phyloP scores from a whole-genome alignment of 768 basidiomycete species.

The Psilocybe sp. region DNA sequence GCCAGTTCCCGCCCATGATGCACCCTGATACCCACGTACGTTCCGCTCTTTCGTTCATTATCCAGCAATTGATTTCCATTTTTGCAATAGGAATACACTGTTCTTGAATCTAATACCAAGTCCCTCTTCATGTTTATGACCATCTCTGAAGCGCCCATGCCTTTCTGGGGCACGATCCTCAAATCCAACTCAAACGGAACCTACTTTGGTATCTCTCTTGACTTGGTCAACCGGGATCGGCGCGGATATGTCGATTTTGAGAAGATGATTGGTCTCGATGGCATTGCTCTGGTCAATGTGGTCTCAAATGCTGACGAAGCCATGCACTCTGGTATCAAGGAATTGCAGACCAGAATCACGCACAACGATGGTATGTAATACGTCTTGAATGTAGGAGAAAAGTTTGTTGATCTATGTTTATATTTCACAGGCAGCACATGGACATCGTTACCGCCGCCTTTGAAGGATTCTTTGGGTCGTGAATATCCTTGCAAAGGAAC shows the following conservation, averaged over 20 bases:
- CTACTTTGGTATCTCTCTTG: slow-evolving; percentile 85
- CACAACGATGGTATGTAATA: slow-evolving; percentile 84
- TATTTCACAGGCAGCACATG: slow-evolving; percentile 68
- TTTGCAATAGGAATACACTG: slow-evolving; percentile 73
- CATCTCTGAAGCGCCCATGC: slow-evolving; percentile 70
- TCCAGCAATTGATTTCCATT: not conserved
- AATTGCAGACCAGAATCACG: slow-evolving; percentile 82
- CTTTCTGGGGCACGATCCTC: slow-evolving; percentile 87
- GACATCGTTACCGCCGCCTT: slow-evolving; percentile 79
- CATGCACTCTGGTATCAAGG: slow-evolving; percentile 64
- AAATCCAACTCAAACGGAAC: slow-evolving; percentile 99
- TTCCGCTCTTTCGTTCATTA: slow-evolving; percentile 4
- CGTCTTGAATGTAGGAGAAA: not conserved
- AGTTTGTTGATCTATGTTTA: slow-evolving; percentile 1
- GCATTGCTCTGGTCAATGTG: slow-evolving; percentile 90
- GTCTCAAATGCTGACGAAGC: slow-evolving; percentile 83
- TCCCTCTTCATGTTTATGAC: slow-evolving; percentile 96
- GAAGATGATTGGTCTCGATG: slow-evolving; percentile 94
- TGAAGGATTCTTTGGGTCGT: slow-evolving; percentile 69
- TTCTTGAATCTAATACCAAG: slow-evolving; percentile 91
- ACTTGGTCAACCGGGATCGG: slow-evolving; percentile 88
- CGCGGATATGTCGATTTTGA: slow-evolving; percentile 94
- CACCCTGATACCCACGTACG: slow-evolving; percentile 85
- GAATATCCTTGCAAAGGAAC: slow-evolving; percentile 67
- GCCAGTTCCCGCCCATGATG: slow-evolving; percentile 89